phyloP scores from a whole-genome alignment of 441 rosid species.

The Gossypium gossypioides region DNA sequence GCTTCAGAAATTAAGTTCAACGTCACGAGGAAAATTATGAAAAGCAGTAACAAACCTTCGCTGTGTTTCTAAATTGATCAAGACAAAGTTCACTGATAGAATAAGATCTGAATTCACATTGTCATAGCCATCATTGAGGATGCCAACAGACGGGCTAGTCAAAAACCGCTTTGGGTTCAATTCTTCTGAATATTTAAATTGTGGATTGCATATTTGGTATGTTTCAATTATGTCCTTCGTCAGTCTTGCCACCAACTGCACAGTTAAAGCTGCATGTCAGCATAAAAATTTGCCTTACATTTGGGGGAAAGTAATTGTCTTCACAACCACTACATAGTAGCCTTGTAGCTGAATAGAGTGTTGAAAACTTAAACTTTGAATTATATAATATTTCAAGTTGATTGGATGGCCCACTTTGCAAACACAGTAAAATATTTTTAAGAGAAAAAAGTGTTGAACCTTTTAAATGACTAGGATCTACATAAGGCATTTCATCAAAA shows the following conservation, averaged over 20 bases:
- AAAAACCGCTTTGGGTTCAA: slow-evolving; percentile 90
- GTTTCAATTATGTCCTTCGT: slow-evolving; percentile 90
- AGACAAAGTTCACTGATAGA: slow-evolving; percentile 62
- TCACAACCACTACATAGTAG: background rate
- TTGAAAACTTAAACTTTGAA: background rate
- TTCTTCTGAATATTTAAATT: slow-evolving; percentile 85
- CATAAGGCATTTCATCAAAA: background rate
- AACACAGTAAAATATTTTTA: background rate
- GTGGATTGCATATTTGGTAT: slow-evolving; percentile 78
- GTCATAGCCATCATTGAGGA: slow-evolving; percentile 89
- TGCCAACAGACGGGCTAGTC: slow-evolving; percentile 90
- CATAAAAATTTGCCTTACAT: slow-evolving; percentile 18
- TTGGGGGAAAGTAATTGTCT: background rate
- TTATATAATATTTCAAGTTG: background rate
- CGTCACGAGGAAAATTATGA: background rate
- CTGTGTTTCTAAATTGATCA: slow-evolving; percentile 63
- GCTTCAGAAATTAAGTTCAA: background rate
- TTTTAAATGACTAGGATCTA: background rate
- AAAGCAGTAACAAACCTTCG: slow-evolving; percentile 54
- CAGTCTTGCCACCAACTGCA: slow-evolving; percentile 84
- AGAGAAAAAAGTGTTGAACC: background rate
- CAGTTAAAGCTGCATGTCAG: slow-evolving; percentile 25
- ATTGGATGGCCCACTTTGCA: background rate
- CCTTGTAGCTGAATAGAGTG: background rate
- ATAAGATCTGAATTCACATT: slow-evolving; percentile 94